Evolutionary conservation across 2,329 filamentous ascomycete genomes (phyloP), one percentile per base, ranked within the genome.

Genomic region (Colletotrichum sp.): DNA sequence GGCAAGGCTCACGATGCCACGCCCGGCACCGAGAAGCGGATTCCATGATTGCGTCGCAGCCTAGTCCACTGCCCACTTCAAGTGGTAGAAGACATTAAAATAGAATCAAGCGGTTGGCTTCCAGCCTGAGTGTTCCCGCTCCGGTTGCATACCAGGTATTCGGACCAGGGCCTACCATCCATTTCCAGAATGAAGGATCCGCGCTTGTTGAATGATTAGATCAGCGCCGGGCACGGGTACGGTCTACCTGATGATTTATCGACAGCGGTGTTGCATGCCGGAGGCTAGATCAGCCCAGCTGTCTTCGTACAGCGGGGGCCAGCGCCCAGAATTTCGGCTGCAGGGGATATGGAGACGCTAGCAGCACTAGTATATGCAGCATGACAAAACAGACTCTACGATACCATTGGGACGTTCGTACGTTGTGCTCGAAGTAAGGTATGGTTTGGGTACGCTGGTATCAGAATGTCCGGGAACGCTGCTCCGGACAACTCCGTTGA

Each of bases 341-440:
- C 60, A 75, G 12, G 36, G 18, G 34, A 66, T 55, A 63, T 57
- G 72, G 72, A 30, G 72, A 67, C 72, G 26, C 68, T 36, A 26
- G 32, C 28, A 36, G 16, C 69, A 44, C 73, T 75, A 75, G 70
- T 59, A 44, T 30, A 52, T 44, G 73, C 59, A 28, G 70, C n/a
- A 75, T 75, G 73, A 64, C 73, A 73, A 73, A 68, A 65, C 63
- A 8, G 36, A 36, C 4, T 30, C 15, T 18, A 13, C 15, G 36
- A 36, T 73, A 5, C 68, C 57, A 68, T 75, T 75, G 57, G 73
- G 6, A 22, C 57, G 70, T 32, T 75, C 70, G 57, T 73, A 73
- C 26, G 18, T 52, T 12, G 44, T 52, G 44, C n/a, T 52, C n/a
- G n/a, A 22, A 8, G n/a, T 22, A 22, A 52, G n/a, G 10, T 22